phyloP scores from a whole-genome alignment of 441 rosid species.

The Pelargonium australe region DNA sequence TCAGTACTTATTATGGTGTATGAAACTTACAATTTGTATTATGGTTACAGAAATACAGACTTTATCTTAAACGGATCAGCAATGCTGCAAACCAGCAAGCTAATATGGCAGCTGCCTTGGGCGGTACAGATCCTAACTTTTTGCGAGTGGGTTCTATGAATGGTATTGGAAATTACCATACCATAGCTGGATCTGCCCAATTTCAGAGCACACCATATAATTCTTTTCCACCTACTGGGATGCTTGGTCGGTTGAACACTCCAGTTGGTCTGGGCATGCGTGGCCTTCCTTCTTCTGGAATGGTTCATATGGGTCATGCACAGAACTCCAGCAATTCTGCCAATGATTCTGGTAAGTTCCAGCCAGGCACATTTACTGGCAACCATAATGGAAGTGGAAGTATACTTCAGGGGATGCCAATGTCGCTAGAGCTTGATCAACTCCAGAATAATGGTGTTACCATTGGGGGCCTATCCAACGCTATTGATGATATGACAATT shows the following conservation, averaged over 20 bases:
- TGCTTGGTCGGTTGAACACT: conserved; percentile 53
- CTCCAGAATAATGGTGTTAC: conserved; percentile 39
- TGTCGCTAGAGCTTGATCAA: conserved; percentile 47
- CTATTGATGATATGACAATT: conserved; percentile 25
- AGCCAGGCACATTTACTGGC: conserved; percentile 31
- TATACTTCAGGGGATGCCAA: conserved; percentile 64
- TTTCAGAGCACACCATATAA: conserved; percentile 42
- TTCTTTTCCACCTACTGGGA: conserved; percentile 47
- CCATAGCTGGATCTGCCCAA: conserved; percentile 42
- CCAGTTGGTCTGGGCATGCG: conserved; percentile 53
- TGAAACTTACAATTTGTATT: conserved; percentile 22
- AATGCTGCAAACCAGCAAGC: conserved; percentile 68
- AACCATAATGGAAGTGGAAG: conserved; percentile 38
- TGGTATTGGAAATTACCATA: conserved; percentile 51
- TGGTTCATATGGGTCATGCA: conserved; percentile 37
- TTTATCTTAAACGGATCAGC: conserved; percentile 69
- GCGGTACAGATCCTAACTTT: conserved; percentile 54
- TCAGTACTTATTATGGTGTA: conserved; percentile 3
- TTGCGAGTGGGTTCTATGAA: conserved; percentile 43
- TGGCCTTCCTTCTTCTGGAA: conserved; percentile 56
- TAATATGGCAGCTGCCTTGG: conserved; percentile 54
- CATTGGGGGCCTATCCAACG: conserved; percentile 32
- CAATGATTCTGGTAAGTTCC: conserved; percentile 37
- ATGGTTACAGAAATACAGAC: conserved; percentile 67
- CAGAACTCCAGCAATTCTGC: conserved; percentile 39